phyloP scores from a whole-genome alignment of 768 basidiomycete genomes.

The Dacryopinax spathularia region DNA sequence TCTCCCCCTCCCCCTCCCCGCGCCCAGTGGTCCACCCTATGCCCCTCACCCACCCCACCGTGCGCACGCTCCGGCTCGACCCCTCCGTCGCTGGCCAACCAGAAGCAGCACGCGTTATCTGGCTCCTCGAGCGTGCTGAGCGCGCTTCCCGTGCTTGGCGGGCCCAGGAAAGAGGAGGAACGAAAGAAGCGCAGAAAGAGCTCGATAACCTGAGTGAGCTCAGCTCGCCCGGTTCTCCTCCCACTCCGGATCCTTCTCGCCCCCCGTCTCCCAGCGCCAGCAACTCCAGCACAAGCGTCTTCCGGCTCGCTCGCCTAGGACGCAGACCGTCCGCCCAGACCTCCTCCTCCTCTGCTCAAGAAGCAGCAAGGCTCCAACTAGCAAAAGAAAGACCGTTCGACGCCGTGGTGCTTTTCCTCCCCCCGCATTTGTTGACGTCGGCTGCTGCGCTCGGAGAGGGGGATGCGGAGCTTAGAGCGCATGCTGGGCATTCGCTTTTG shows the following conservation, averaged over 20 bases:
- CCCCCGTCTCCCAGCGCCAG: slow-evolving; percentile 19
- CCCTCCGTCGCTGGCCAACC: neutral
- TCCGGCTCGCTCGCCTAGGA: neutral
- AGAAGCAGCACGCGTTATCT: neutral
- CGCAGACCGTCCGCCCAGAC: neutral
- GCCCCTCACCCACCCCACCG: neutral
- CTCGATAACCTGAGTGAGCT: neutral
- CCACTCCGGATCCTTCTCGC: slow-evolving; percentile 5
- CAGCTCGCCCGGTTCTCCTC: neutral
- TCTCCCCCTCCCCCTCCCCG: slow-evolving; percentile 17
- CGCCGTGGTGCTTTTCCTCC: slow-evolving; percentile 28
- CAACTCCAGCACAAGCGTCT: slow-evolving; percentile 19
- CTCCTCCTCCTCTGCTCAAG: too few relatives aligned
- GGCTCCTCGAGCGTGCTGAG: neutral
- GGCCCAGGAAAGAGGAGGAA: neutral
- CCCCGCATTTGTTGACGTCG: slow-evolving; percentile 7
- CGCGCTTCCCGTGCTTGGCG: neutral
- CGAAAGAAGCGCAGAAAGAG: neutral
- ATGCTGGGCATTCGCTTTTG: slow-evolving; percentile 25
- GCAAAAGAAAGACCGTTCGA: slow-evolving; percentile 21
- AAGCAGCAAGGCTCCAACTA: too few relatives aligned
- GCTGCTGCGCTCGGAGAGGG: neutral
- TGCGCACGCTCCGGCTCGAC: slow-evolving; percentile 6
- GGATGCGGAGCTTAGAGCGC: neutral
- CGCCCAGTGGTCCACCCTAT: slow-evolving; percentile 11